Evolutionary conservation across 106 monocot genomes (phyloP).

Genomic region (Acorus gramineus): DNA sequence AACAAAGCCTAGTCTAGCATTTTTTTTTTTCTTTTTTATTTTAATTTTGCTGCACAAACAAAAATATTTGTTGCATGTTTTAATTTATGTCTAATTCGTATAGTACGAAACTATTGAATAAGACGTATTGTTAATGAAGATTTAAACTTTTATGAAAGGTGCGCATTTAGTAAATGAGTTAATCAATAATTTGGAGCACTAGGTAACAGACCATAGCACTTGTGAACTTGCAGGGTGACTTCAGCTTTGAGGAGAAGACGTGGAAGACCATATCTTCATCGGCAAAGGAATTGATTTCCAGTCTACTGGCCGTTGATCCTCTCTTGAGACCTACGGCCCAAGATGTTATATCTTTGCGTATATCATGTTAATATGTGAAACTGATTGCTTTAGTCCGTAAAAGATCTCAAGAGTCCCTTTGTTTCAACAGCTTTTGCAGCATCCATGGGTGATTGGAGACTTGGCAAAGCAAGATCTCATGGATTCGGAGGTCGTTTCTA

Average conservation of each 20-base stretch:
- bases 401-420: neutral
- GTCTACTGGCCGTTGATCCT: constrained; percentile 50
- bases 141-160: too few species aligned
- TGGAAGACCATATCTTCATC: constrained; percentile 63
- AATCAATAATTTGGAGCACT: too few species aligned
- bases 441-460: constrained; percentile 71
- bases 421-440: constrained; percentile 41
- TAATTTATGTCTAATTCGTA: too few species aligned
- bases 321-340: constrained; percentile 50
- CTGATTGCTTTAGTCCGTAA: neutral
- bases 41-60: too few species aligned
- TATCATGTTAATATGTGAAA: neutral
- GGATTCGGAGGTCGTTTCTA: constrained; percentile 57
- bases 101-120: too few species aligned
- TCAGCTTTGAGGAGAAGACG: constrained; percentile 46
- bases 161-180: too few species aligned
- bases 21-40: too few species aligned
- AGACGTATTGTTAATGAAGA: too few species aligned
- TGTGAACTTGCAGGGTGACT: constrained; percentile 36
- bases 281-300: constrained; percentile 58
- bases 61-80: too few species aligned
- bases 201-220: neutral
- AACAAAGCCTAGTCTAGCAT: too few species aligned
- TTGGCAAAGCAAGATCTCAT: constrained; percentile 54
- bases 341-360: constrained; percentile 27